Evolutionary conservation across 2,329 filamentous ascomycete genomes (phyloP), one percentile per base, ranked within the genome.

Genomic region (Clonostachys sp.): DNA sequence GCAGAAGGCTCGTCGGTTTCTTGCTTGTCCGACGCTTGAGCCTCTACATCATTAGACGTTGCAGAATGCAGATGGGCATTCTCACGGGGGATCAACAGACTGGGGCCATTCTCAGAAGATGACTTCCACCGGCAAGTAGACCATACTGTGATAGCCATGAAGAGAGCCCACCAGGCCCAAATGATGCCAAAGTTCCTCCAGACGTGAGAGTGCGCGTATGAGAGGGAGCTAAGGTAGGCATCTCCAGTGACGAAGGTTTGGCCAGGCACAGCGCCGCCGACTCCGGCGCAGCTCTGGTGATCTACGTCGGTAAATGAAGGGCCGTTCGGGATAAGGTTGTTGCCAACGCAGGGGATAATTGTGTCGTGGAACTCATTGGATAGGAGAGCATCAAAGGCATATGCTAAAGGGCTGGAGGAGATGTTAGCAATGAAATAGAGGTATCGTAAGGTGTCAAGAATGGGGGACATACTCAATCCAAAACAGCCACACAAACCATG

Each of bases 361-460:
- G 85, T 67, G 34, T 65, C 67, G 52, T 86, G 74, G 48, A 90
- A 89, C 58, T 91, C 86, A 55, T 90, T 90, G 1, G 82, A 72
- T 57, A 89, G 72, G 0, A 91, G 62, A 0, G 77, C 78, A 53
- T 89, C 82, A 48, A 89, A 90, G 0, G 74, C 82, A 49, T 89
- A 89, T 1, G 85, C 79, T 4, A 90, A 66, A 0, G 86, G 86
- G 52, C 24, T 30, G 3, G 8, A 30, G 8, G 24, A 30, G 24
- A 6, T 30, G 24, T 86, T 75, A 18, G 85, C 75, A 6, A 10
- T 30, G 24, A 30, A 30, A 30, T 6, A 10, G 24, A 30, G 24
- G 6, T 9, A 30, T 30, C 9, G 24, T 4, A 30, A 30, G 24
- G 3, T 3, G 24, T 8, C 6, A 30, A 30, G 9, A 10, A 30